These are phyloP conservation scores for Kuraishia piskuri DNA, from an alignment of 805 yeast genomes.

Conservation along the genomic window DNA sequence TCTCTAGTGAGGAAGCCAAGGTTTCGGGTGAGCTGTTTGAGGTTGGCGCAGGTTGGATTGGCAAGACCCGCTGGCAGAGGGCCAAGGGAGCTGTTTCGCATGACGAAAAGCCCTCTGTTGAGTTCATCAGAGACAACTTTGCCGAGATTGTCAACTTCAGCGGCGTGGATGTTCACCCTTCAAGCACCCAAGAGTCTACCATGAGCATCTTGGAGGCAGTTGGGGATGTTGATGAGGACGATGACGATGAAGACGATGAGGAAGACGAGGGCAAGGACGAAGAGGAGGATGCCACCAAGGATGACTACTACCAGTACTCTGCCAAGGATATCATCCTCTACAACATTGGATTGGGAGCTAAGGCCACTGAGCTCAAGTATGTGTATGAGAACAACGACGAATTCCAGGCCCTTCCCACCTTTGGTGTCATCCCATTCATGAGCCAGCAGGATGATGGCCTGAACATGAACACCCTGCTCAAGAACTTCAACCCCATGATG, in stretches of 20 bases:
- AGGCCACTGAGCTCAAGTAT: constrained; percentile 65
- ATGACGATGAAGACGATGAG: constrained; percentile 33
- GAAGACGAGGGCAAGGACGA: constrained; percentile 39
- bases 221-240: constrained; percentile 35
- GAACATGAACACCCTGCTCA: constrained; percentile 53
- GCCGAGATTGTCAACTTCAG: constrained; percentile 58
- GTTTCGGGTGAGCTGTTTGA: constrained; percentile 80
- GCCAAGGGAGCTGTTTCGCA: constrained; percentile 73
- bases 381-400: constrained; percentile 68
- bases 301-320: constrained; percentile 46
- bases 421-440: constrained; percentile 85
- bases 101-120: constrained; percentile 48
- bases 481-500: constrained; percentile 81
- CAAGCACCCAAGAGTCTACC: constrained; percentile 68
- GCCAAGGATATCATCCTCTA: constrained; percentile 72
- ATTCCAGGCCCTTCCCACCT: constrained; percentile 83
- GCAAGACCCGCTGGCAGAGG: constrained; percentile 91
- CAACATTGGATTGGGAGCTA: constrained; percentile 87
- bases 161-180: constrained; percentile 33
- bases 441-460: constrained; percentile 47
- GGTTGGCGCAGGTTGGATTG: constrained; percentile 96
- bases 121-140: constrained; percentile 65
- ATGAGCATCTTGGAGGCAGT: constrained; percentile 68
- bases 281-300: constrained; percentile 31
- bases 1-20: constrained; percentile 63